phyloP scores from a whole-genome alignment of 1,284 basidiomycete species.

The Cryptococcus sp. region DNA sequence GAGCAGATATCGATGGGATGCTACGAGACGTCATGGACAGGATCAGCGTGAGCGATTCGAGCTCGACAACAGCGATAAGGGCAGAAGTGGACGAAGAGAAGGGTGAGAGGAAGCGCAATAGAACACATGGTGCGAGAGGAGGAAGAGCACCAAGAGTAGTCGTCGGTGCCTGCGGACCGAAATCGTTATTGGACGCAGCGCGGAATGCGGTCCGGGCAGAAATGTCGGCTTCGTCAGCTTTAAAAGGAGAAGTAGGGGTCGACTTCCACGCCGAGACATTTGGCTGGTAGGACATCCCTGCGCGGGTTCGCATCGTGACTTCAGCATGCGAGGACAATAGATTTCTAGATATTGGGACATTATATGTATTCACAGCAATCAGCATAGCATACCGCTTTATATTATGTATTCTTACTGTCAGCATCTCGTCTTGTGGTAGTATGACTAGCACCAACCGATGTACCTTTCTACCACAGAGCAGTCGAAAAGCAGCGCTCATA shows the following conservation, averaged over 20 bases:
- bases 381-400: too few species aligned
- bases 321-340: too few species aligned
- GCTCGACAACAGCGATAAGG: background rate
- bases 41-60: background rate
- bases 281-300: conserved; percentile 22
- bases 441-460: too few species aligned
- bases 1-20: background rate
- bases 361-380: too few species aligned
- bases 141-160: conserved; percentile 18
- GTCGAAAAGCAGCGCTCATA: too few species aligned
- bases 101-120: background rate
- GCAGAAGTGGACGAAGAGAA: background rate
- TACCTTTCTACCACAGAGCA: too few species aligned
- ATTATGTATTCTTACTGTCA: too few species aligned
- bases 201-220: conserved; percentile 19
- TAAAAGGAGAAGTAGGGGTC: conserved; percentile 21
- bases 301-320: too few species aligned
- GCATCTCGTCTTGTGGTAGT: too few species aligned
- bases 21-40: conserved; percentile 12
- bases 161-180: conserved; percentile 30
- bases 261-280: conserved; percentile 33
- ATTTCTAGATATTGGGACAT: too few species aligned
- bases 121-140: background rate
- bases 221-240: conserved; percentile 16
- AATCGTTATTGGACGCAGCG: conserved; percentile 19